Evolutionary conservation across 129 eudicot genomes (phyloP), one percentile per base, ranked within the genome.

Genomic region (Lactuca saligna): DNA sequence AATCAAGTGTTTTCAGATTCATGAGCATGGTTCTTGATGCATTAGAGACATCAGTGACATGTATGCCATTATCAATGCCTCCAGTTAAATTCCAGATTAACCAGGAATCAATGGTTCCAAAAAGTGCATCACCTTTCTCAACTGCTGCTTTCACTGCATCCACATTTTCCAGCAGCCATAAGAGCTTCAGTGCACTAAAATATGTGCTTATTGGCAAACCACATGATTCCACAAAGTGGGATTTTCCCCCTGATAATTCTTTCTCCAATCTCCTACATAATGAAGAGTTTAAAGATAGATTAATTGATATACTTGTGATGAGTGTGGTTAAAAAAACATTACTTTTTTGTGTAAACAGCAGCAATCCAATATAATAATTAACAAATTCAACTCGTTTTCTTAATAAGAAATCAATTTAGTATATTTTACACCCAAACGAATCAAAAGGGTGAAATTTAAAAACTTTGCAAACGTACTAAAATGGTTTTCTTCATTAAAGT

Each of bases 11-110:
- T 49, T 87, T 87, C 8, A 94, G 81, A 61, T 83, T 90, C 99
- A 94, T 89, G 3, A 94, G 81, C 99, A 94, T 94, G 32, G 99
- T 94, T 71, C 99, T 75, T 38, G 99, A 87, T 14, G 97, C 99
- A 63, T 94, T 94, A 0, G 99, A 89, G 39, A 94, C 93, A 57
- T 90, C 97, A 2, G 99, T 94, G 54, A 90, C 88, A 63, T 94
- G 99, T 70, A 87, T 57, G 74, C 99, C 99, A 8, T 58, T 68
- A 5, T 83, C 58, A 3, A 70, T 49, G 13, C 99, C 99, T 16
- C 99, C 99, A 0, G 97, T 94, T 68, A 94, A 6, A 68, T 94
- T 94, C 99, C 99, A 94, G 15, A 94, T 87, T 51, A 94, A 72
- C 99, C 97, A 94, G 3, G 93, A 75, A 56, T 94, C 99, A 8